Base-by-base conservation (phyloP, 805 yeast genomes). In the Sugiyamaella smithiae region DNA sequence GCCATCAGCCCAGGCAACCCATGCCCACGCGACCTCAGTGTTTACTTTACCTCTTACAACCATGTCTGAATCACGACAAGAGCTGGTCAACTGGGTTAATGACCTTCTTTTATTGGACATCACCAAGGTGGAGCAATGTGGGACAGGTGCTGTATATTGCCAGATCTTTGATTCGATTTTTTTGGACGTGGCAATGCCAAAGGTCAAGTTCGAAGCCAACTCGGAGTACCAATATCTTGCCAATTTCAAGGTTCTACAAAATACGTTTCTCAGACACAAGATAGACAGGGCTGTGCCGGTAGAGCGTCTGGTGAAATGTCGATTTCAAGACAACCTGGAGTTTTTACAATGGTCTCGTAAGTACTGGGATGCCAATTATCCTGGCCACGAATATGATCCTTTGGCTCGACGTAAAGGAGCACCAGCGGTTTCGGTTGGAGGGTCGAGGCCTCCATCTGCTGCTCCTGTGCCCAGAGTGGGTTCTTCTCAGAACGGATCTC, bases 141-240 rank as follows among this genome's bases (percentile, higher is more conserved):
- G 99, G 14, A 80, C 85, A 1, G 99, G 99, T 1, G 97, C 97
- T 1, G 91, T 88, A 0, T 91, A 88, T 64, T 89, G 97, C 66
- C 97, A 90, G 69, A 76, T 93, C 33, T 74, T 91, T 72, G 97
- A 93, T 66, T 80, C 89, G 5, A 81, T 93, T 16, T 86, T 74
- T 59, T 82, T 84, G 7, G 96, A 88, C 57, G 75, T 93, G 16
- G 93, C 97, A 1, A 78, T 91, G 84, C 61, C 70, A 43, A 80
- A 83, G 57, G 95, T 91, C 46, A 83, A 80, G 59, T 88, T 84
- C 63, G 78, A 81, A 51, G 82, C 85, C 8, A 71, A 74, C 12
- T 73, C 78, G 11, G 95, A 88, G 54, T 87, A 85, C 65, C 96
- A 91, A 52, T 81, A 77, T 56, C 69, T 86, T 47, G 77, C 78